Evolutionary conservation across 2,329 filamentous ascomycete genomes (phyloP).

Genomic region (Paracorniculantispora psalliotae): DNA sequence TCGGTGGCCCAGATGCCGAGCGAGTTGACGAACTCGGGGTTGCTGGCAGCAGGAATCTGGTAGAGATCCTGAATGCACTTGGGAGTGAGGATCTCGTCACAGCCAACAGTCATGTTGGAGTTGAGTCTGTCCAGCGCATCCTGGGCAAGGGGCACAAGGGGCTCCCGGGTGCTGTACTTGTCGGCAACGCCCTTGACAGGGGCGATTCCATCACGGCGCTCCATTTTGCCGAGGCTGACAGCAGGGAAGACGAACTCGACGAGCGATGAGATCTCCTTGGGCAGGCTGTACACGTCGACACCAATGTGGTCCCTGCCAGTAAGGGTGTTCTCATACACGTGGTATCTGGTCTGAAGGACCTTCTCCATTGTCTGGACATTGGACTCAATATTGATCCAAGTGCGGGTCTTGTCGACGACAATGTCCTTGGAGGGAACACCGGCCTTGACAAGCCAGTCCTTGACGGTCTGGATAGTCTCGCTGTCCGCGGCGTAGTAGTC

Average conservation of each 20-base stretch:
- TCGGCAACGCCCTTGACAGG: background rate
- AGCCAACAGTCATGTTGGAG: slow-evolving; percentile 23
- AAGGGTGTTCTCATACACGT: slow-evolving; percentile 41
- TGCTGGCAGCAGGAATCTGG: slow-evolving; percentile 29
- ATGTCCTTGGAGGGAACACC: slow-evolving; percentile 46
- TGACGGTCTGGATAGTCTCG: slow-evolving; percentile 44
- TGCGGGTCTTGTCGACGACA: slow-evolving; percentile 43
- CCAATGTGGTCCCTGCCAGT: slow-evolving; percentile 31
- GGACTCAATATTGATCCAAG: slow-evolving; percentile 30
- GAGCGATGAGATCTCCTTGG: slow-evolving; percentile 29
- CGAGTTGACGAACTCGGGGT: slow-evolving; percentile 35
- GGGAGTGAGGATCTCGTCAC: slow-evolving; percentile 52
- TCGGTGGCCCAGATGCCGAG: slow-evolving; percentile 49
- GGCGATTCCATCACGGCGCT: background rate
- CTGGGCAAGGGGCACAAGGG: background rate
- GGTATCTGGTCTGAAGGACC: slow-evolving; percentile 48
- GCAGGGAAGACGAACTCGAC: slow-evolving; percentile 37
- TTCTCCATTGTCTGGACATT: slow-evolving; percentile 33
- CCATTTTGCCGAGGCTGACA: slow-evolving; percentile 30
- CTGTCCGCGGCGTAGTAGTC: slow-evolving; percentile 36
- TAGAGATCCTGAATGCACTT: slow-evolving; percentile 49
- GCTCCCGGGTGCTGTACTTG: slow-evolving; percentile 13
- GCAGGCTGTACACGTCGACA: slow-evolving; percentile 36
- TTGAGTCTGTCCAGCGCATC: slow-evolving; percentile 1
- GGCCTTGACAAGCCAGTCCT: slow-evolving; percentile 45